phyloP scores from a whole-genome alignment of 495 filamentous ascomycete genomes.

The Podospora pseudocomata region DNA sequence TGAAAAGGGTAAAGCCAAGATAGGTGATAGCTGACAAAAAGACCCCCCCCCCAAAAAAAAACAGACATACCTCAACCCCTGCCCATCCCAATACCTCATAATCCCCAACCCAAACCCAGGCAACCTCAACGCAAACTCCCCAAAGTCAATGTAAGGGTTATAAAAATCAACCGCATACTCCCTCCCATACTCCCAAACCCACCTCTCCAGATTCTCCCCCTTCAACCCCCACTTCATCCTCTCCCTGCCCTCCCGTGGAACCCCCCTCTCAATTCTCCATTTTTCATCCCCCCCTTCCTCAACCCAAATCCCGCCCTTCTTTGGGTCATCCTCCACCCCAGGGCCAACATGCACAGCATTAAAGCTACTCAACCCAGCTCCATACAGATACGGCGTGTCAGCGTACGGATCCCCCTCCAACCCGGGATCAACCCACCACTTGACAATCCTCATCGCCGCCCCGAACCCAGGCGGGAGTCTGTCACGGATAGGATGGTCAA shows the following conservation, averaged over 20 bases:
- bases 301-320: conserved; percentile 51
- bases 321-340: conserved; percentile 39
- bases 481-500: conserved; percentile 80
- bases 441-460: conserved; percentile 74
- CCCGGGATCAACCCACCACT: conserved; percentile 82
- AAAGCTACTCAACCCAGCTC: conserved; percentile 67
- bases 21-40: not conserved
- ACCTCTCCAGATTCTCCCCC: conserved; percentile 46
- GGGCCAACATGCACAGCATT: conserved; percentile 65
- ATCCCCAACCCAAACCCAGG: conserved; percentile 76
- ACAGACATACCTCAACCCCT: conserved; percentile 48
- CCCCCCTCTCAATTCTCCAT: conserved; percentile 42
- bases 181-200: conserved; percentile 47
- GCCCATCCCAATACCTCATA: conserved; percentile 76
- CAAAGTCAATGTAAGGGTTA: conserved; percentile 86
- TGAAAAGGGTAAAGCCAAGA: too few species aligned
- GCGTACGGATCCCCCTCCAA: conserved; percentile 85
- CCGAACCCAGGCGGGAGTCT: conserved; percentile 82
- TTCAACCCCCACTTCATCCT: conserved; percentile 64
- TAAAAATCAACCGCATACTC: conserved; percentile 80
- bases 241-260: conserved; percentile 51
- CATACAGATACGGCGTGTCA: conserved; percentile 80
- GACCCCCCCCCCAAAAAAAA: not conserved
- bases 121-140: conserved; percentile 71
- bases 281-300: conserved; percentile 67